Conservation (phyloP, 768 basidiomycete species). For the Amylocystis lapponica region DNA sequence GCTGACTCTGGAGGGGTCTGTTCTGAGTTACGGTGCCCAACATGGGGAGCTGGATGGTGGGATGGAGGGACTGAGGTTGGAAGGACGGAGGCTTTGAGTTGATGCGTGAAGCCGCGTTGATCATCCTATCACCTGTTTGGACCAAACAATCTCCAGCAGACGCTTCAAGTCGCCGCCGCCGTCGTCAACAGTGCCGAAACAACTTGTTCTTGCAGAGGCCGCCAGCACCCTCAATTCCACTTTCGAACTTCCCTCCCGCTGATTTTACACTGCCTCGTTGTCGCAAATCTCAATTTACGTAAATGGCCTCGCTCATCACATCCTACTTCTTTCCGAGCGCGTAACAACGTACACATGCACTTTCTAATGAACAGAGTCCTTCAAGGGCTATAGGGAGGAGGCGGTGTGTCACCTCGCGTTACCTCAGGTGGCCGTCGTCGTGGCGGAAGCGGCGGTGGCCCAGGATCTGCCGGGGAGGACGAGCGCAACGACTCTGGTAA, state of each 20-base stretch:
- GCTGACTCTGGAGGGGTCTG: slow-evolving; percentile 30
- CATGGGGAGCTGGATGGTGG: slow-evolving; percentile 56
- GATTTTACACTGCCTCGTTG: slow-evolving; percentile 15
- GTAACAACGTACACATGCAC: background rate
- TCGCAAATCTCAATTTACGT: slow-evolving; percentile 12
- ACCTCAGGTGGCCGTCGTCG: slow-evolving; percentile 8
- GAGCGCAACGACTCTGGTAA: slow-evolving; percentile 61
- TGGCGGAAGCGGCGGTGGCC: background rate
- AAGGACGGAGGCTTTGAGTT: slow-evolving; percentile 19
- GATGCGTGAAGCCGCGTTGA: slow-evolving; percentile 21
- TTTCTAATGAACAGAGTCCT: background rate
- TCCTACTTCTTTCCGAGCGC: background rate
- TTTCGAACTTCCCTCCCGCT: background rate
- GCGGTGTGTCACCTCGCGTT: slow-evolving; percentile 9
- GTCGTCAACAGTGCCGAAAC: no score
- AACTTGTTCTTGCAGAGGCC: no score
- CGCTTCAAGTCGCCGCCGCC: background rate
- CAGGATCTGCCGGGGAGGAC: background rate
- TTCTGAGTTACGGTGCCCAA: slow-evolving; percentile 52
- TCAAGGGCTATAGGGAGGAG: slow-evolving; percentile 11
- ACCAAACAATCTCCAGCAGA: slow-evolving; percentile 12
- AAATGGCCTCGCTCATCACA: slow-evolving; percentile 3
- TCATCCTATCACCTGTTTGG: slow-evolving; percentile 19
- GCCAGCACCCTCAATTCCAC: no score
- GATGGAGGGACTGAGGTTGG: slow-evolving; percentile 14